These are phyloP conservation scores for Letharia columbiana DNA, from an alignment of 495 filamentous ascomycete genomes.

Conservation along the genomic window DNA sequence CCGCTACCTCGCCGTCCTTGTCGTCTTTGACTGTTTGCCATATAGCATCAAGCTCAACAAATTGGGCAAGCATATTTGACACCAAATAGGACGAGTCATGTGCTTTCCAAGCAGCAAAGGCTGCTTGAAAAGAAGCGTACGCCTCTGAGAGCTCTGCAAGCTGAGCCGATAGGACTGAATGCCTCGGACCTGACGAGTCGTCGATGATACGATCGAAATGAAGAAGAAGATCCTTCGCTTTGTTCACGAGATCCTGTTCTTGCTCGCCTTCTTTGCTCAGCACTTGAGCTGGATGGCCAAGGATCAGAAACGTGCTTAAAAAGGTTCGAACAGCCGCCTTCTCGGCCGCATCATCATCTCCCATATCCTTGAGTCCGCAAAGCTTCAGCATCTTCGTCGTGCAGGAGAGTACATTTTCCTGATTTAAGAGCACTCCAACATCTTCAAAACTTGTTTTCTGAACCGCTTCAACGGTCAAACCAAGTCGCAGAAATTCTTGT, in stretches of 20 bases:
- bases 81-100: conserved; percentile 83
- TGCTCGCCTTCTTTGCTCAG: conserved; percentile 75
- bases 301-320: conserved; percentile 83
- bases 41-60: conserved; percentile 89
- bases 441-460: conserved; percentile 72
- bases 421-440: conserved; percentile 65
- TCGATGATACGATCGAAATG: conserved; percentile 72
- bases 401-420: conserved; percentile 58
- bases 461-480: conserved; percentile 65
- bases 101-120: conserved; percentile 92
- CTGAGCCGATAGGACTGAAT: conserved; percentile 50
- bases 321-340: conserved; percentile 82
- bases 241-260: conserved; percentile 83
- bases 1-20: conserved; percentile 71
- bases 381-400: conserved; percentile 68
- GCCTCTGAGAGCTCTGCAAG: conserved; percentile 55
- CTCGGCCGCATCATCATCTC: conserved; percentile 58
- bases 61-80: conserved; percentile 91
- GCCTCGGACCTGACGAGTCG: conserved; percentile 41
- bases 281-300: conserved; percentile 86
- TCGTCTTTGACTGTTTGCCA: conserved; percentile 95
- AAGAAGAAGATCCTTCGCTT: conserved; percentile 76
- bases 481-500: conserved; percentile 56
- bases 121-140: conserved; percentile 78
- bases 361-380: conserved; percentile 66